A percentile compares a stretch with the other conserved stretches of the same genome.
These are phyloP conservation scores for Mucor sp. DNA, from an alignment of 371 early-diverging fungal genomes.

Conservation along the genomic window DNA sequence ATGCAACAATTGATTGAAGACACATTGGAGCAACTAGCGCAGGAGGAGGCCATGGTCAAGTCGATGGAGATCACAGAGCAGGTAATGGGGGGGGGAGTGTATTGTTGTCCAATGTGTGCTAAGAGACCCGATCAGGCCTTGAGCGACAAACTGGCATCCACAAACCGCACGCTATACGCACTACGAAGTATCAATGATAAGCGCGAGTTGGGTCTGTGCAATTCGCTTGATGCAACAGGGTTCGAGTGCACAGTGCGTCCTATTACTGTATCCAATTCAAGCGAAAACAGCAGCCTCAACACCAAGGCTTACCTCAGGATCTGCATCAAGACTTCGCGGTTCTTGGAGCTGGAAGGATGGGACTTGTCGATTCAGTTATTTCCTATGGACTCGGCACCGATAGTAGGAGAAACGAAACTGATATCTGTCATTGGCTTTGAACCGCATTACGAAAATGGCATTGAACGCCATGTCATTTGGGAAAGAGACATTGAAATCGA, in stretches of 20 bases:
- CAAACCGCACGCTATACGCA: constrained; percentile 24
- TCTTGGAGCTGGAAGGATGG: constrained; percentile 25
- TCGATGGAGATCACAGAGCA: constrained; percentile 10
- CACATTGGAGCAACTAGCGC: constrained; percentile 9
- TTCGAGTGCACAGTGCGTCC: constrained; percentile 23
- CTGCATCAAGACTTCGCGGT: constrained; percentile 15
- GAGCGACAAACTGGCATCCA: constrained; percentile 9
- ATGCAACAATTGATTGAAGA: constrained; percentile 2
- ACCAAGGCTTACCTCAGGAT: constrained; percentile 9
- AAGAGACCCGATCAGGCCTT: neutral
- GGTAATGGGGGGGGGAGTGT: neutral
- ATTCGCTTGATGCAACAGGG: constrained; percentile 21
- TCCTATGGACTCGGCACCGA: neutral
- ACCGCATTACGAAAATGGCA: constrained; percentile 19
- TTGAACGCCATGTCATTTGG: constrained; percentile 23
- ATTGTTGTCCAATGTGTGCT: neutral
- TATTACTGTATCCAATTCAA: constrained; percentile 5
- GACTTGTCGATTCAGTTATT: constrained; percentile 1
- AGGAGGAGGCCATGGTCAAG: constrained; percentile 7
- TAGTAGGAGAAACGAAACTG: constrained; percentile 1
- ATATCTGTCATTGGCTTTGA: constrained; percentile 22
- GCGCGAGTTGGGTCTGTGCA: constrained; percentile 6
- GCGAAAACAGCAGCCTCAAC: constrained; percentile 5
- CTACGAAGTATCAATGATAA: constrained; percentile 12
- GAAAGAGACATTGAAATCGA: constrained; percentile 20